Evolutionary conservation across 2,329 filamentous ascomycete species (phyloP).

Genomic region (Ophiobolus disseminans): DNA sequence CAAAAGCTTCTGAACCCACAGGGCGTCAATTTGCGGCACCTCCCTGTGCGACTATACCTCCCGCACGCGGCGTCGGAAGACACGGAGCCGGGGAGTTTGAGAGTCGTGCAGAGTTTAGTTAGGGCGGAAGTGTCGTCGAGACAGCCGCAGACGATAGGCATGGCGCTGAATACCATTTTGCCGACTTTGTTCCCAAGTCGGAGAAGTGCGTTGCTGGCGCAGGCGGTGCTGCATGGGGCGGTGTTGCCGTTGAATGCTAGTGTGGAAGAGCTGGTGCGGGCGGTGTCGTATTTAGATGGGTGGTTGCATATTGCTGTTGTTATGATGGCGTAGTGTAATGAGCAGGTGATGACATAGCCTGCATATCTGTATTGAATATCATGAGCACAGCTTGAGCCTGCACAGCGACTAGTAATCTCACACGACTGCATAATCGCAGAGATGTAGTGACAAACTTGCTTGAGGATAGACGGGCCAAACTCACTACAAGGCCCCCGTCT

Average conservation of each 20-base stretch:
- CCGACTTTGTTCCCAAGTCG: slow-evolving; percentile 87
- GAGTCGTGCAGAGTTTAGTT: slow-evolving; percentile 75
- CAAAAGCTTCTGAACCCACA: slow-evolving; percentile 75
- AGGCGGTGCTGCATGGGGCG: slow-evolving; percentile 84
- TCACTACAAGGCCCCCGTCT: no score
- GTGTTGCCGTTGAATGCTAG: slow-evolving; percentile 80
- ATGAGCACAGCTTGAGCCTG: no score
- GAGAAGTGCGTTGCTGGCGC: slow-evolving; percentile 81
- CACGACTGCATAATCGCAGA: no score
- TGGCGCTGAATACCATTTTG: slow-evolving; percentile 75
- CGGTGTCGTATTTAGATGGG: slow-evolving; percentile 87
- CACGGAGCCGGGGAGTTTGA: slow-evolving; percentile 49
- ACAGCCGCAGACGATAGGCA: slow-evolving; percentile 74
- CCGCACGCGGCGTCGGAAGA: slow-evolving; percentile 54
- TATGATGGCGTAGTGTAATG: slow-evolving; percentile 69
- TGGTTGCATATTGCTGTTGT: slow-evolving; percentile 85
- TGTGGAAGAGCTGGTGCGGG: slow-evolving; percentile 81
- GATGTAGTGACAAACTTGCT: no score
- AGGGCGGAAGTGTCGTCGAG: slow-evolving; percentile 57
- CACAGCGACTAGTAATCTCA: no score
- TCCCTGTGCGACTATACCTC: slow-evolving; percentile 90
- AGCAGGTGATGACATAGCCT: no score
- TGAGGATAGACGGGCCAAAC: no score
- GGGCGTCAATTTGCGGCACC: slow-evolving; percentile 73
- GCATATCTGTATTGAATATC: no score